Evolutionary conservation across 208 protist genomes (phyloP).

Genomic region (Naegleria fowleri): DNA sequence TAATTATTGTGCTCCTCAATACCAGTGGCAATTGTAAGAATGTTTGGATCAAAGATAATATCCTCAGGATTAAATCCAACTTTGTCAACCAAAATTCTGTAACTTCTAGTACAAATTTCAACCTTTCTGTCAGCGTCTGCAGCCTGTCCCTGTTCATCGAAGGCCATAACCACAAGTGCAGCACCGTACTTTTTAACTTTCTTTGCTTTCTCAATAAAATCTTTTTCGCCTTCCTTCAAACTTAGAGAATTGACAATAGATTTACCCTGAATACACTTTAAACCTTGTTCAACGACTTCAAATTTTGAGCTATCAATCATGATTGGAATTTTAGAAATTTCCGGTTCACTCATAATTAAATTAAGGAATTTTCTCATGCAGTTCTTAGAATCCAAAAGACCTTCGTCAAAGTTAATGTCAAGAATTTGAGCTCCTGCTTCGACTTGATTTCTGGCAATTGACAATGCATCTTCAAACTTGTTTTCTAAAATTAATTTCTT

Average conservation of each 20-base stretch:
- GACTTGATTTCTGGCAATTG: conserved; percentile 67
- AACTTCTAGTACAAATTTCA: conserved; percentile 85
- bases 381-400: conserved; percentile 78
- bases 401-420: conserved; percentile 95
- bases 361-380: conserved; percentile 85
- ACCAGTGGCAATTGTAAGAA: conserved; percentile 91
- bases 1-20: conserved; percentile 94
- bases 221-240: conserved; percentile 87
- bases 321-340: conserved; percentile 79
- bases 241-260: conserved; percentile 93
- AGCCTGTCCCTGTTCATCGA: conserved; percentile 92
- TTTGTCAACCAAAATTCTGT: conserved; percentile 70
- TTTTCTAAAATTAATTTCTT: conserved; percentile 80
- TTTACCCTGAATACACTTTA: conserved; percentile 88
- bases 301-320: conserved; percentile 96
- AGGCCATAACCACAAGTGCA: conserved; percentile 82
- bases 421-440: conserved; percentile 89
- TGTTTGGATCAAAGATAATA: conserved; percentile 96
- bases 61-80: conserved; percentile 76
- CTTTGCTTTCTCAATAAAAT: conserved; percentile 82
- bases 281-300: conserved; percentile 75
- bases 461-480: conserved; percentile 71
- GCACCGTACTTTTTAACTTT: conserved; percentile 81
- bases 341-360: conserved; percentile 85
- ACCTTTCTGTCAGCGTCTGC: conserved; percentile 68